Percentiles rank a stretch among this genome's conserved stretches.
phyloP scores from a whole-genome alignment of 306 rosid genomes.

The Quercus agrifolia region DNA sequence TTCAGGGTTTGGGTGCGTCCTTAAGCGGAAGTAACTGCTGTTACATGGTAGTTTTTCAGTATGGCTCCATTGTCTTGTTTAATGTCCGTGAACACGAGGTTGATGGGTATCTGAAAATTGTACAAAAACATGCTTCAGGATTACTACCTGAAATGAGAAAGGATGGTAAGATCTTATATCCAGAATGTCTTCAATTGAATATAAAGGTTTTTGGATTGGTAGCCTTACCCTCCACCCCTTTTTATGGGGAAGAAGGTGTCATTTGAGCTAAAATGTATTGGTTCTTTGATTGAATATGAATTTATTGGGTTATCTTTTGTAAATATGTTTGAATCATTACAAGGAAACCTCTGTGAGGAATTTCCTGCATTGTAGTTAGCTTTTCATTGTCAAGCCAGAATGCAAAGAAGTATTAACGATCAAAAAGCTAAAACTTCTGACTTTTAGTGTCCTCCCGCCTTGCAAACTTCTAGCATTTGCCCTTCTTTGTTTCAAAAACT shows the following conservation, averaged over 20 bases:
- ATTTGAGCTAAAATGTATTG: too few relatives aligned
- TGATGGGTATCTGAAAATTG: conserved; percentile 75
- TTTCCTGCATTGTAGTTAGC: not conserved
- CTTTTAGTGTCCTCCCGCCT: not conserved
- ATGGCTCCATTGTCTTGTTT: conserved; percentile 90
- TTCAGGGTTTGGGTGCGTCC: conserved; percentile 65
- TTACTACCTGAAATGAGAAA: conserved; percentile 95
- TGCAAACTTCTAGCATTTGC: not conserved
- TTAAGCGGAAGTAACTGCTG: conserved; percentile 67
- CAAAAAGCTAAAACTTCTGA: not conserved
- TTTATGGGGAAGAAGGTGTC: too few relatives aligned
- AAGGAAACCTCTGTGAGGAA: not conserved
- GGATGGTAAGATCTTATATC: conserved; percentile 64
- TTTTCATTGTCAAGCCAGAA: not conserved
- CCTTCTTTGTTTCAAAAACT: not conserved
- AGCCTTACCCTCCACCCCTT: too few relatives aligned
- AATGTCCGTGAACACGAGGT: conserved; percentile 72
- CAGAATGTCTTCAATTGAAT: not conserved
- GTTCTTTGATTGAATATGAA: not conserved
- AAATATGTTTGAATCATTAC: not conserved
- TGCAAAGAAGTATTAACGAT: not conserved
- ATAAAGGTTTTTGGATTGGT: not conserved
- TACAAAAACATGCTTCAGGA: conserved; percentile 74
- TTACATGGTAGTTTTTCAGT: conserved; percentile 94
- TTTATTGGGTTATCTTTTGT: not conserved